Evolutionary conservation across 371 early-diverging fungal species (phyloP).

Genomic region (Actinomortierella wolfii): DNA sequence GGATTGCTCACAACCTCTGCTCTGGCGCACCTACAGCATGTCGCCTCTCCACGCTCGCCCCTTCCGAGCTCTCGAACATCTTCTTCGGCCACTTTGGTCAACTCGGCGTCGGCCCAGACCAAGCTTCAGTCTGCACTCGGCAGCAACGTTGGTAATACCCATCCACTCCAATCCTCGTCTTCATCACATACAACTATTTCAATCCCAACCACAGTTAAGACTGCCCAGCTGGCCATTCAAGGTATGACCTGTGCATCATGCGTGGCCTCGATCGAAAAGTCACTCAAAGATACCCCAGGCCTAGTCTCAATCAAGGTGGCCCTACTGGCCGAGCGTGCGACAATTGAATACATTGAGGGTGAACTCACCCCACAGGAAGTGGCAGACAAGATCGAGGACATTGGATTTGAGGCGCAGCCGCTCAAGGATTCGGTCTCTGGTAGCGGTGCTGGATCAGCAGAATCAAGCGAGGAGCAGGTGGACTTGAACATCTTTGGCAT

Average conservation of each 20-base stretch:
- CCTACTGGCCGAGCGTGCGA: slow-evolving; percentile 83
- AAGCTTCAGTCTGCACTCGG: background rate
- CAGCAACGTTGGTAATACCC: slow-evolving; percentile 4
- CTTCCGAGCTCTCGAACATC: too few species aligned
- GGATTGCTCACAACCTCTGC: background rate
- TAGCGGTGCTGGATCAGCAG: too few species aligned
- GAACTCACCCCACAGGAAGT: slow-evolving; percentile 51
- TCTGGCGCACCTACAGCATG: slow-evolving; percentile 1
- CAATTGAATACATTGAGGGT: slow-evolving; percentile 64
- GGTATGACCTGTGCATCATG: slow-evolving; percentile 93
- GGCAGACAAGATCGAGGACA: slow-evolving; percentile 68
- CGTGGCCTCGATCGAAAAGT: slow-evolving; percentile 77
- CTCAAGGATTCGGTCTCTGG: slow-evolving; percentile 36
- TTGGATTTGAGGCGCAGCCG: slow-evolving; percentile 83
- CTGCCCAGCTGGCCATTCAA: slow-evolving; percentile 54
- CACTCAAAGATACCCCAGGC: slow-evolving; percentile 53
- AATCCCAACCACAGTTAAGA: slow-evolving; percentile 15
- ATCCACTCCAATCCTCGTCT: slow-evolving; percentile 3
- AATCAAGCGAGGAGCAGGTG: slow-evolving; percentile 44
- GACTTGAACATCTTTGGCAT: slow-evolving; percentile 89
- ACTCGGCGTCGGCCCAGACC: background rate
- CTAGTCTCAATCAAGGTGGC: slow-evolving; percentile 63
- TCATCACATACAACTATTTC: slow-evolving; percentile 5
- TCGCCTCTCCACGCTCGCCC: slow-evolving; percentile 18
- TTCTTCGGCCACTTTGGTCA: background rate